Evolutionary conservation across 495 filamentous ascomycete genomes (phyloP).

Genomic region (Talaromyces wortmannii): DNA sequence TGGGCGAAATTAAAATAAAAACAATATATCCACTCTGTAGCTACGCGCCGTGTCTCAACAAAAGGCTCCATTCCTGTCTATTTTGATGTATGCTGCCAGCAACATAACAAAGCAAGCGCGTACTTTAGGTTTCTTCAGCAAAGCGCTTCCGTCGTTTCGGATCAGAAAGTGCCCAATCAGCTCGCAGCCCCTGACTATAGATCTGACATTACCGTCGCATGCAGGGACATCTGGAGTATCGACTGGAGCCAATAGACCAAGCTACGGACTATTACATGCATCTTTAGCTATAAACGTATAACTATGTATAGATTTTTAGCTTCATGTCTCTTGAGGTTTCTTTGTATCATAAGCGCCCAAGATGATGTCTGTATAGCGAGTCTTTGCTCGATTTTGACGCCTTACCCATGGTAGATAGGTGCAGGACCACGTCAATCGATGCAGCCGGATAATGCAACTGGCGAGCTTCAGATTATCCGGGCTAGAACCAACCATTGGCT

Average conservation of each 20-base stretch:
- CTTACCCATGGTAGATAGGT: not conserved
- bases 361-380: not conserved
- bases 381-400: not conserved
- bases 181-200: not conserved
- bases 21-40: not conserved
- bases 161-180: not conserved
- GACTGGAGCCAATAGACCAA: not conserved
- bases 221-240: not conserved
- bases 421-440: too few relatives aligned
- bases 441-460: too few relatives aligned
- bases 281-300: not conserved
- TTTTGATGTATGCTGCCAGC: too few relatives aligned
- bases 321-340: not conserved
- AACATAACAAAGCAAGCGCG: not conserved
- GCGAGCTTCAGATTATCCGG: too few relatives aligned
- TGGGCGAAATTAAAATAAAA: too few relatives aligned
- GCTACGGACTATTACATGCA: not conserved
- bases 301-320: not conserved
- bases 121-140: not conserved
- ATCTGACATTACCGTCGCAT: not conserved
- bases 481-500: too few relatives aligned
- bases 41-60: not conserved
- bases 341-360: not conserved
- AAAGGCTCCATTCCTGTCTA: not conserved
- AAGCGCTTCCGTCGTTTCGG: not conserved